Conservation (phyloP, 2,329 filamentous ascomycete species). For the Microsporum ferrugineum region DNA sequence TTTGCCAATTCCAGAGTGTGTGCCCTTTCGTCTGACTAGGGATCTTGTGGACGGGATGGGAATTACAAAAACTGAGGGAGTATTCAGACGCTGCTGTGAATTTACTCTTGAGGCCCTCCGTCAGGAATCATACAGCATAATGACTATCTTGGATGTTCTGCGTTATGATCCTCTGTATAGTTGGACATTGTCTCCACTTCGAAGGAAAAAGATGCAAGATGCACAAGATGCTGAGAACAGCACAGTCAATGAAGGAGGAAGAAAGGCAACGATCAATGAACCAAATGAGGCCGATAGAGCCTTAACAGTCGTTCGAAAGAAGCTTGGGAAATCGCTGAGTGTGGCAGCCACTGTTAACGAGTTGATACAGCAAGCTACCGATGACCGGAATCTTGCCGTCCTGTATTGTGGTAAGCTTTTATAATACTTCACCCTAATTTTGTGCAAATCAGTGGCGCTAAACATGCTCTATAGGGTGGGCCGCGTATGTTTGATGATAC, state of each 20-base stretch:
- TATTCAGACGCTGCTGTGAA: conserved; percentile 95
- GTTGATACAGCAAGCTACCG: conserved; percentile 87
- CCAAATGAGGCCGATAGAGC: conserved; percentile 80
- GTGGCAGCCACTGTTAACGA: conserved; percentile 94
- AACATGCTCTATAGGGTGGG: conserved; percentile 34
- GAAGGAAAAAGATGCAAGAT: conserved; percentile 56
- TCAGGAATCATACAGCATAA: conserved; percentile 93
- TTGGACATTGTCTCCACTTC: conserved; percentile 73
- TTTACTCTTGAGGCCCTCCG: conserved; percentile 90
- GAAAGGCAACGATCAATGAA: conserved; percentile 41
- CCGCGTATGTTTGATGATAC: conserved; percentile 36
- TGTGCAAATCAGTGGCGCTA: background rate
- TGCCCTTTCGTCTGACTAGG: conserved; percentile 86
- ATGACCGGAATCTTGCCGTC: conserved; percentile 83
- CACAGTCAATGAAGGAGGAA: conserved; percentile 26
- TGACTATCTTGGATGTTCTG: conserved; percentile 94
- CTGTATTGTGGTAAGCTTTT: conserved; percentile 62
- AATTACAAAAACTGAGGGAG: conserved; percentile 84
- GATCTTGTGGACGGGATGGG: conserved; percentile 98
- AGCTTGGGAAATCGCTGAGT: conserved; percentile 84
- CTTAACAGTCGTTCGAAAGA: conserved; percentile 87
- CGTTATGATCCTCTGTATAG: conserved; percentile 96
- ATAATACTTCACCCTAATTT: conserved; percentile 6
- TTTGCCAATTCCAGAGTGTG: conserved; percentile 87
- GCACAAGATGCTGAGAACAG: conserved; percentile 34